Evolutionary conservation across 805 yeast species (phyloP), one percentile per base, ranked within the genome.

Genomic region (Cyberlindnera japonica): DNA sequence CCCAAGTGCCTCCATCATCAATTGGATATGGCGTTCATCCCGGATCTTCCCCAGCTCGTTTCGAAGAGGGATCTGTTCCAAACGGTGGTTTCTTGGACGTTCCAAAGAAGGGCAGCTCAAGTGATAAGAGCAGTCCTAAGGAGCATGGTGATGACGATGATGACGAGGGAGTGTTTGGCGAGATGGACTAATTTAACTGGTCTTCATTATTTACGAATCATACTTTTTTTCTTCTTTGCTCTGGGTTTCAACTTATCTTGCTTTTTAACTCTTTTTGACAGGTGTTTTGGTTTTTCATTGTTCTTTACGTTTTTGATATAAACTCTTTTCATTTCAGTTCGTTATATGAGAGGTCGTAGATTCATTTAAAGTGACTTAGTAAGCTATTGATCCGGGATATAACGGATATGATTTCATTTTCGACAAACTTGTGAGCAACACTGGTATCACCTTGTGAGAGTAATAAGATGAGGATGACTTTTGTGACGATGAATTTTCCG

Each of bases 1-100:
- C 74, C 6, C 73, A 67, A 38, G 63, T 67, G 37, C 77, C 78
- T 7, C 76, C 75, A 34, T 59, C 69, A 15, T 42, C 45, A 7
- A 40, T 42, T 17, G 36, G 48, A 16, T 31, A 30, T 22, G 23
- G n/a, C n/a, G n/a, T 31, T n/a, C 34, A 26, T 8, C 13, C 8
- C 18, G 30, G 7, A 8, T 49, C 19, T 11, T 37, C 50, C 6
- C 32, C 46, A 25, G 35, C 44, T 10, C 39, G 30, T 9, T 39
- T 50, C 14, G 48, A 55, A n/a, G 12, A 33, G 14, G 35, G 20
- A 8, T 22, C 22, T 4, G 14, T 26, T 25, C 3, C 37, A 22
- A 44, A 36, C 21, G 67, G 65, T 14, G 70, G 69, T 11, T 65
- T 62, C 43, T 47, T 65, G 33, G 69, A 64, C 40, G 48, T 47